These are phyloP conservation scores for Rhododendron kiyosumense DNA, from an alignment of 148 eudicot genomes.

Conservation along the genomic window DNA sequence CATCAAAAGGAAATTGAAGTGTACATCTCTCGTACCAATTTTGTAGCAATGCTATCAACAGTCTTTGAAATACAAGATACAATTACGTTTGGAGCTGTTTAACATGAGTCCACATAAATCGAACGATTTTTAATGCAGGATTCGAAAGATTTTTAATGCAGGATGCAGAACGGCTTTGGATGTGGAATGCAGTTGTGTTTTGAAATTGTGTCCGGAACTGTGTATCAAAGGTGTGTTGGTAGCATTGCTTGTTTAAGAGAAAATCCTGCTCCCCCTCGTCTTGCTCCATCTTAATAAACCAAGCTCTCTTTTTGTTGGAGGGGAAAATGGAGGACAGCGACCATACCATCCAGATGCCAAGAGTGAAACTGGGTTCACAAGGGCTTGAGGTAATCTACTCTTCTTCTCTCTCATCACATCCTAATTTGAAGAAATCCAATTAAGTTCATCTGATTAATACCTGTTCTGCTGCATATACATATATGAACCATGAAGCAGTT, in stretches of 20 bases:
- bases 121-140: no score
- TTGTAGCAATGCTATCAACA: no score
- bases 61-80: no score
- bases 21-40: not conserved
- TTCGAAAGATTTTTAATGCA: no score
- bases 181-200: no score
- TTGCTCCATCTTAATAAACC: not conserved
- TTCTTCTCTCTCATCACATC: not conserved
- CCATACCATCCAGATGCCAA: not conserved
- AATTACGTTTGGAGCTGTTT: no score
- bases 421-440: not conserved
- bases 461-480: not conserved
- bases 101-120: no score
- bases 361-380: constrained; percentile 6
- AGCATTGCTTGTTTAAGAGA: not conserved
- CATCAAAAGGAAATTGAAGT: not conserved
- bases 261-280: not conserved
- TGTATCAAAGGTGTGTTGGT: no score
- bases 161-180: no score
- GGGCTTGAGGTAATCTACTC: constrained; percentile 1
- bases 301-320: constrained; percentile 4
- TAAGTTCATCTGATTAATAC: not conserved
- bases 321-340: not conserved
- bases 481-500: not conserved
- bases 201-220: no score